Conservation (phyloP, 1,139 yeast species). For the Diutina ranongensis region DNA sequence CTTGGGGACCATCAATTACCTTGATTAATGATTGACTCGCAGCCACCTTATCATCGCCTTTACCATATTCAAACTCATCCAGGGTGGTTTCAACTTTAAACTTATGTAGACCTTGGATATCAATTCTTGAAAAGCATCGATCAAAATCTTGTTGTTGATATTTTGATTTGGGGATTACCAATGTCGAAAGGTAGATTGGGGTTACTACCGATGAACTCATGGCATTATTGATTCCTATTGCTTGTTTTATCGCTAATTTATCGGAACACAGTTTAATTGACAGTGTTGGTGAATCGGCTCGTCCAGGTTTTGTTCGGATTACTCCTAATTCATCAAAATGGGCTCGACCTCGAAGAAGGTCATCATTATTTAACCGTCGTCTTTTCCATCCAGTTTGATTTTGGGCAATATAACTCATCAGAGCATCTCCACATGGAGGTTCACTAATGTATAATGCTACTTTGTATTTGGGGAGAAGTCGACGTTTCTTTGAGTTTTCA, state of each 20-base stretch:
- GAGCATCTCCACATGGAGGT: conserved; percentile 89
- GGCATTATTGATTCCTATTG: conserved; percentile 45
- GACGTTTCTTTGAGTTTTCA: not conserved
- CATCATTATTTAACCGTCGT: conserved; percentile 8
- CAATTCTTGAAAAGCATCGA: conserved; percentile 35
- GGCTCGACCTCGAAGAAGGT: conserved; percentile 47
- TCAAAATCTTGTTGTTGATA: conserved; percentile 23
- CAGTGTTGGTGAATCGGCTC: conserved; percentile 61
- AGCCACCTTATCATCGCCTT: conserved; percentile 16
- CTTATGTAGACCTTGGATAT: conserved; percentile 11
- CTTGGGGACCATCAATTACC: conserved; percentile 18
- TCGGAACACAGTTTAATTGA: conserved; percentile 83
- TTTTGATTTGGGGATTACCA: conserved; percentile 40
- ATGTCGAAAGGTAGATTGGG: conserved; percentile 34
- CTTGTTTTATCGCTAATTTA: conserved; percentile 57
- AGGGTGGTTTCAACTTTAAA: conserved; percentile 7
- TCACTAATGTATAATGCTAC: conserved; percentile 64
- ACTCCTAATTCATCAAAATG: conserved; percentile 45
- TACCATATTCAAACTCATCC: conserved; percentile 18
- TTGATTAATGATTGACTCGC: conserved; percentile 26
- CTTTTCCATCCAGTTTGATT: conserved; percentile 10
- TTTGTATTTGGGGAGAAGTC: conserved; percentile 18
- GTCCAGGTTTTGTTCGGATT: conserved; percentile 87
- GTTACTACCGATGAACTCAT: conserved; percentile 34
- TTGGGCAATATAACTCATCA: conserved; percentile 30